phyloP scores from a whole-genome alignment of 2,329 filamentous ascomycete genomes.

The Monosporascus sp. region DNA sequence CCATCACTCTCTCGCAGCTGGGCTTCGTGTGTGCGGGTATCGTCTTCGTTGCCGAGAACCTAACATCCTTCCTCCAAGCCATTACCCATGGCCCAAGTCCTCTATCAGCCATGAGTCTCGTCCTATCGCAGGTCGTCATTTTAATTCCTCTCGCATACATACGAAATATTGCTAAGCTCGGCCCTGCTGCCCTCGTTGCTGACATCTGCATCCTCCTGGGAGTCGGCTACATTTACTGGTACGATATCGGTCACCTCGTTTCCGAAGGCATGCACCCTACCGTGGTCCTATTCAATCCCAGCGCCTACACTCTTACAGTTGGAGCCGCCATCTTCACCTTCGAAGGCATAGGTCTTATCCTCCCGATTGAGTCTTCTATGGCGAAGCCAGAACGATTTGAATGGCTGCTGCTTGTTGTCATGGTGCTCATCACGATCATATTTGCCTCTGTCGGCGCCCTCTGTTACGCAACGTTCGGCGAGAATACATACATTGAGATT shows the following conservation, averaged over 20 bases:
- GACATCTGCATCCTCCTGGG: slow-evolving; percentile 70
- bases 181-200: slow-evolving; percentile 62
- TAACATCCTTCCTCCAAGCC: slow-evolving; percentile 62
- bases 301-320: slow-evolving; percentile 64
- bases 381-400: slow-evolving; percentile 63
- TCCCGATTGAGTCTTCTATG: slow-evolving; percentile 75
- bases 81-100: slow-evolving; percentile 46
- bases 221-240: slow-evolving; percentile 69
- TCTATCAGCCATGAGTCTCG: slow-evolving; percentile 54
- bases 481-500: slow-evolving; percentile 64
- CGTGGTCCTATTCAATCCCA: slow-evolving; percentile 66
- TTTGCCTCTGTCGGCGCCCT: slow-evolving; percentile 69
- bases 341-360: slow-evolving; percentile 71
- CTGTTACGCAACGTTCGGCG: slow-evolving; percentile 70
- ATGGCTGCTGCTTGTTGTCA: slow-evolving; percentile 61
- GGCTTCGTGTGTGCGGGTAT: slow-evolving; percentile 75
- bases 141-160: slow-evolving; percentile 66
- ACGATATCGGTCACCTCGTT: slow-evolving; percentile 56
- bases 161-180: slow-evolving; percentile 70
- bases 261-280: slow-evolving; percentile 52
- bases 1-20: slow-evolving; percentile 69
- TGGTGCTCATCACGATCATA: slow-evolving; percentile 68
- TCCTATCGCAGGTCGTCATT: slow-evolving; percentile 59
- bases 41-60: slow-evolving; percentile 73
- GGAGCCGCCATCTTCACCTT: slow-evolving; percentile 75